Percentiles rank a stretch among this genome's conserved stretches.
Evolutionary conservation across 306 rosid genomes (phyloP).

Genomic region (Prunus davidiana): DNA sequence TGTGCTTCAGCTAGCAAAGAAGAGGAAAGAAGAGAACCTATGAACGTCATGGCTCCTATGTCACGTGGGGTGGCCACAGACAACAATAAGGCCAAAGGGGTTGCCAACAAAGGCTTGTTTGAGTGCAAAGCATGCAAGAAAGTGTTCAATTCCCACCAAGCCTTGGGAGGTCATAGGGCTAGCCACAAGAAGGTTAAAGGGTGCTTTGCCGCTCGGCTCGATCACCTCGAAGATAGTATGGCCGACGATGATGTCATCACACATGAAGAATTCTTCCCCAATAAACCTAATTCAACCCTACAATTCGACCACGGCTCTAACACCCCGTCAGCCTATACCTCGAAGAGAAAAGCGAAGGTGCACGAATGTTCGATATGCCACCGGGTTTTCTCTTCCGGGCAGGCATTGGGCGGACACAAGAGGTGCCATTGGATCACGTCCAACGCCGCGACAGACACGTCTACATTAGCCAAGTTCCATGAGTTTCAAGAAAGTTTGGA

Average conservation of each 20-base stretch:
- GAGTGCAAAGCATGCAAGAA: conserved; percentile 97
- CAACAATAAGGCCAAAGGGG: conserved; percentile 45
- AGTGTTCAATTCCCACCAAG: conserved; percentile 93
- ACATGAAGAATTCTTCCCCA: conserved; percentile 52
- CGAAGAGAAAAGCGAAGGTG: conserved; percentile 68
- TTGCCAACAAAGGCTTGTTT: conserved; percentile 49
- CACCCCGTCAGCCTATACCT: conserved; percentile 39
- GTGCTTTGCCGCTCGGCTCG: conserved; percentile 79
- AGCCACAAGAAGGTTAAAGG: conserved; percentile 97
- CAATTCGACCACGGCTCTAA: conserved; percentile 43
- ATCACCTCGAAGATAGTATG: conserved; percentile 40
- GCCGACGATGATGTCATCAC: conserved; percentile 56
- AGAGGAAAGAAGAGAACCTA: conserved; percentile 55
- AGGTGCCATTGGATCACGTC: conserved; percentile 97
- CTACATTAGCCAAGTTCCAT: conserved; percentile 59
- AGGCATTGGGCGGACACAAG: conserved; percentile 92
- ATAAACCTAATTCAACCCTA: conserved; percentile 47
- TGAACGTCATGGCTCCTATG: conserved; percentile 45
- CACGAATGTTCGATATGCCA: conserved; percentile 96
- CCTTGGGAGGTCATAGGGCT: conserved; percentile 94
- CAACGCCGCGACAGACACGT: conserved; percentile 43
- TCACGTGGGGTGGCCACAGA: conserved; percentile 29
- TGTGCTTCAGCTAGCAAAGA: conserved; percentile 82
- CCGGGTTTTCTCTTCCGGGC: conserved; percentile 84
- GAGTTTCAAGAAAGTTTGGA: conserved; percentile 62